Conservation (phyloP, 2,329 filamentous ascomycete genomes). For the Beauveria sp. region DNA sequence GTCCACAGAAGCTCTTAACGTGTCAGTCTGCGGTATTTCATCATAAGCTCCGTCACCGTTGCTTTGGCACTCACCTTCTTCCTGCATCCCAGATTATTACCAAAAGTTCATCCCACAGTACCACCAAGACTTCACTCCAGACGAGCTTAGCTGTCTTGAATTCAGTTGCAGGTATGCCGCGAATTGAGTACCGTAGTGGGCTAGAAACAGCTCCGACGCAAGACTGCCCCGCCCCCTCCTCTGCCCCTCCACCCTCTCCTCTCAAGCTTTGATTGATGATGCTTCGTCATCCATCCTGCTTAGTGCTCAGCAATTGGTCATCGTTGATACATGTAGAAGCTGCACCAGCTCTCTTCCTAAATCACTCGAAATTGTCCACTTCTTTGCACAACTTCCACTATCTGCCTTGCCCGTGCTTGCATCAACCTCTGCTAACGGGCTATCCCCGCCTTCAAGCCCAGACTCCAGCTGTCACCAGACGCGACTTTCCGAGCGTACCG, state of each 20-base stretch:
- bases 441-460: not conserved
- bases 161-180: slow-evolving; percentile 5
- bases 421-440: not conserved
- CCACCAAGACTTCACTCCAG: not conserved
- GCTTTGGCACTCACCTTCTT: not conserved
- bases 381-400: not conserved
- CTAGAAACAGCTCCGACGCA: not conserved
- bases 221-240: slow-evolving; percentile 9
- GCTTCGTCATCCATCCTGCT: slow-evolving; percentile 7
- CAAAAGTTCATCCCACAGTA: not conserved
- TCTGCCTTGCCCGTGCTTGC: not conserved
- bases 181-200: not conserved
- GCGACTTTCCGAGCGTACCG: not conserved
- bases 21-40: slow-evolving; percentile 3
- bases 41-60: not conserved
- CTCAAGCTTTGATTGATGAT: slow-evolving; percentile 9
- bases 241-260: slow-evolving; percentile 7
- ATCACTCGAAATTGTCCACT: not conserved
- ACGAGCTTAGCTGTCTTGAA: not conserved
- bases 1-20: slow-evolving; percentile 5
- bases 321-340: not conserved
- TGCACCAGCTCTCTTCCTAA: not conserved
- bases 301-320: slow-evolving; percentile 7
- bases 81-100: not conserved
- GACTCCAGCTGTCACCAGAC: not conserved